A percentile compares a stretch with the other conserved stretches of the same genome.
These are phyloP conservation scores for Populus euphratica DNA, from an alignment of 345 rosid species.

Conservation along the genomic window DNA sequence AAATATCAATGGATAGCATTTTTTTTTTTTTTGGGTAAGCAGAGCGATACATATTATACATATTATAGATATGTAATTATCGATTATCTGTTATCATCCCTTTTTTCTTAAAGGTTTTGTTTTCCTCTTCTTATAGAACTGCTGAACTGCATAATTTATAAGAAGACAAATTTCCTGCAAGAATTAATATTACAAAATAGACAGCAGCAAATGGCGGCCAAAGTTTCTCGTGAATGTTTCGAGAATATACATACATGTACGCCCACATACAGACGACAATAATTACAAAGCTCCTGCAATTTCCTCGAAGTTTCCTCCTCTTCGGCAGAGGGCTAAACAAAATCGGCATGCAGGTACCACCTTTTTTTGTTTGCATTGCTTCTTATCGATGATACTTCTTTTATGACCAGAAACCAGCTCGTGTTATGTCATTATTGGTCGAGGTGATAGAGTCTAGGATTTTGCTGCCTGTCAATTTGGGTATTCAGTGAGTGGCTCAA, in stretches of 20 bases:
- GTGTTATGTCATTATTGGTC: not conserved
- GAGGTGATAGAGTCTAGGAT: no score
- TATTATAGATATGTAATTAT: not conserved
- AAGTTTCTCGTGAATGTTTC: no score
- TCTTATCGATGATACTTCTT: not conserved
- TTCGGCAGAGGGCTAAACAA: not conserved
- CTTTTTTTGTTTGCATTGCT: not conserved
- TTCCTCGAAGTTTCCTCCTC: conserved; percentile 7
- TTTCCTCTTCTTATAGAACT: no score
- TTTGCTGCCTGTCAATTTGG: not conserved
- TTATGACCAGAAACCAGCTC: not conserved
- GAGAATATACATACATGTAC: no score
- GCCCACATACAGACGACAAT: not conserved
- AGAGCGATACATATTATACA: not conserved
- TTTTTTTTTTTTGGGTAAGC: not conserved
- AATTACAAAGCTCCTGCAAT: not conserved
- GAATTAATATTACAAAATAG: not conserved
- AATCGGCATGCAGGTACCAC: not conserved
- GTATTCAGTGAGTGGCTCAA: not conserved
- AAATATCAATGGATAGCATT: not conserved
- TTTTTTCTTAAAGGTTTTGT: no score
- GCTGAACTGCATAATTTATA: not conserved
- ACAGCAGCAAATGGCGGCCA: no score
- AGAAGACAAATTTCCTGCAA: not conserved
- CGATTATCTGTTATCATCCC: no score